Conservation (phyloP, 352 stramenopile genomes). For the Phytophthora sansomeana region DNA sequence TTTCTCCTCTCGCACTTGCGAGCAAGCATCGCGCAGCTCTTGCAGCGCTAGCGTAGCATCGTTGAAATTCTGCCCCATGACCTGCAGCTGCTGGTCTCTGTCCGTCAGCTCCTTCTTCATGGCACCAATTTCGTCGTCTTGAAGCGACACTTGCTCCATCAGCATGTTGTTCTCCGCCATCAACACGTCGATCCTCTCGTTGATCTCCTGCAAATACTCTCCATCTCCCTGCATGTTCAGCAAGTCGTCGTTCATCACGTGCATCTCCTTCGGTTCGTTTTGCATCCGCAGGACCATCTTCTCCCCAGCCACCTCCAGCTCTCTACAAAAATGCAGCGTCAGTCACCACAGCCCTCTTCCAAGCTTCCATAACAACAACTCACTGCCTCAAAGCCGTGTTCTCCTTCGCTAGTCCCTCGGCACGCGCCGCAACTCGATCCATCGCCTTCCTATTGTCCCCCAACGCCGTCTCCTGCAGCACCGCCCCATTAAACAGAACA, state of each 20-base stretch:
- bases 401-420: slow-evolving; percentile 64
- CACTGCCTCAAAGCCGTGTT: slow-evolving; percentile 78
- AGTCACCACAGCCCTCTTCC: background rate
- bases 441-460: slow-evolving; percentile 70
- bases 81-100: slow-evolving; percentile 70
- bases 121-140: slow-evolving; percentile 70
- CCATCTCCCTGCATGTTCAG: slow-evolving; percentile 48
- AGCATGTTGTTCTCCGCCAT: slow-evolving; percentile 89
- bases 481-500: background rate
- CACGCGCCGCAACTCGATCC: slow-evolving; percentile 54
- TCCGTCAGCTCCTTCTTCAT: slow-evolving; percentile 75
- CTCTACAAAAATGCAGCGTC: slow-evolving; percentile 37
- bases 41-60: slow-evolving; percentile 73
- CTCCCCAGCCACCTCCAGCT: slow-evolving; percentile 65
- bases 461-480: slow-evolving; percentile 49
- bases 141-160: slow-evolving; percentile 83
- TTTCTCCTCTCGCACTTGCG: slow-evolving; percentile 67
- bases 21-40: slow-evolving; percentile 68
- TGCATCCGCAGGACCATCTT: slow-evolving; percentile 64
- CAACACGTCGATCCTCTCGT: slow-evolving; percentile 80
- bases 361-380: background rate
- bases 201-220: slow-evolving; percentile 78
- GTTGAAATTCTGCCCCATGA: slow-evolving; percentile 83
- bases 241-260: slow-evolving; percentile 40
- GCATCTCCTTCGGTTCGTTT: slow-evolving; percentile 48